A percentile compares a stretch with the other conserved stretches of the same genome.
Evolutionary conservation across 805 yeast genomes (phyloP).

Genomic region (Blastobotrys attinorum): DNA sequence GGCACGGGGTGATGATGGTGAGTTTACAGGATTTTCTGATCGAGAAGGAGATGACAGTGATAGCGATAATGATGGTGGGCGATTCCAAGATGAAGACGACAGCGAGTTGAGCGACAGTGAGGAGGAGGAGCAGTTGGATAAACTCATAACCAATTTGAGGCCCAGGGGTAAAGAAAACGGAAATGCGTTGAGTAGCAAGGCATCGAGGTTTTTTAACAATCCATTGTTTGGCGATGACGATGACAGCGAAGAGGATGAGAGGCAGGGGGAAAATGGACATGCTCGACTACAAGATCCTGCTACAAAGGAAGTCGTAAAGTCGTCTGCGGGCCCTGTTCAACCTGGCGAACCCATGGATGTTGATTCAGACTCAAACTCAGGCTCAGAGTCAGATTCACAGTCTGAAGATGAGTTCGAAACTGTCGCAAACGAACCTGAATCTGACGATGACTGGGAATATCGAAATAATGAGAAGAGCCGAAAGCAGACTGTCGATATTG

Average conservation of each 20-base stretch:
- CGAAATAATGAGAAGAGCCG: constrained; percentile 23
- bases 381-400: constrained; percentile 15
- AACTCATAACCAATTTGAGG: constrained; percentile 15
- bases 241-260: constrained; percentile 11
- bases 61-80: constrained; percentile 14
- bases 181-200: constrained; percentile 28
- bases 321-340: constrained; percentile 11
- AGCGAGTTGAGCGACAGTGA: constrained; percentile 8
- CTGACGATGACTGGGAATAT: constrained; percentile 24
- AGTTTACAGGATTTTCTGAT: constrained; percentile 28
- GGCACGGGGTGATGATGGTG: constrained; percentile 17
- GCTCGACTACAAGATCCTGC: constrained; percentile 13
- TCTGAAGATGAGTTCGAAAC: constrained; percentile 29
- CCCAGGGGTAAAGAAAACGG: constrained; percentile 8
- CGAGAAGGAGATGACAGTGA: constrained; percentile 23
- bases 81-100: constrained; percentile 8
- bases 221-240: constrained; percentile 27
- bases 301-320: not conserved
- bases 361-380: constrained; percentile 19
- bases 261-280: constrained; percentile 11
- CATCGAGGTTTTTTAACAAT: constrained; percentile 33
- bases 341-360: constrained; percentile 12
- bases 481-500: constrained; percentile 57
- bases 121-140: constrained; percentile 10
- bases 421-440: constrained; percentile 27